Evolutionary conservation across 2,329 filamentous ascomycete species (phyloP), one percentile per base, ranked within the genome.

Genomic region (Dothistroma septosporum): DNA sequence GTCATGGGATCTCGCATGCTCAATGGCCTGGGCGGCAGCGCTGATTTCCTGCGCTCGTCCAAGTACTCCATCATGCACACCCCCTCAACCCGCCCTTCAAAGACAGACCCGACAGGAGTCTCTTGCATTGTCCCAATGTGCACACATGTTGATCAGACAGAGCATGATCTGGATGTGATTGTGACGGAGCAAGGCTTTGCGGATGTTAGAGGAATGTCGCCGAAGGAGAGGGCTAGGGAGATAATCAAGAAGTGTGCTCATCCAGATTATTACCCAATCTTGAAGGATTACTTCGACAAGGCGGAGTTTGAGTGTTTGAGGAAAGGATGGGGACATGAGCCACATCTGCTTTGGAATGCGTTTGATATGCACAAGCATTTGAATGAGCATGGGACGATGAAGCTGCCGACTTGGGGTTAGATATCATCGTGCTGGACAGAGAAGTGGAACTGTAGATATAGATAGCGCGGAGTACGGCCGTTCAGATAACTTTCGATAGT

Each of bases 1-100:
- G 91, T 96, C 22, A 91, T 94, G 86, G 91, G 92, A 65, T 88
- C 84, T 63, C 87, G 92, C 60, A 94, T 93, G 89, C 83, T 94
- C 62, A 93, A 93, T 79, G 90, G 90, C 11, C 85, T 94, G 7
- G 90, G 90, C 54, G 90, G 90, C 4, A 89, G 86, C 1, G 90
- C 90, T 56, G 90, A 94, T 73, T 94, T 94, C 83, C 80, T 94
- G 60, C 85, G 90, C 60, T 86, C 79, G 69, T 78, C 88, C 62
- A 93, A 93, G 77, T 92, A 95, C 82, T 88, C 84, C 70, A 95
- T 96, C 81, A 95, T 96, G 91, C 92, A 96, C 81, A 95, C 91
- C 0, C 92, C 91, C 0, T 90, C 86, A 21, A 88, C 89, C 1
- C 84, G 91, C 22, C 91, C 91, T 11, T 86, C 84, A 70, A 95